Conservation (phyloP, 106 monocot species). For the Acorus gramineus region DNA sequence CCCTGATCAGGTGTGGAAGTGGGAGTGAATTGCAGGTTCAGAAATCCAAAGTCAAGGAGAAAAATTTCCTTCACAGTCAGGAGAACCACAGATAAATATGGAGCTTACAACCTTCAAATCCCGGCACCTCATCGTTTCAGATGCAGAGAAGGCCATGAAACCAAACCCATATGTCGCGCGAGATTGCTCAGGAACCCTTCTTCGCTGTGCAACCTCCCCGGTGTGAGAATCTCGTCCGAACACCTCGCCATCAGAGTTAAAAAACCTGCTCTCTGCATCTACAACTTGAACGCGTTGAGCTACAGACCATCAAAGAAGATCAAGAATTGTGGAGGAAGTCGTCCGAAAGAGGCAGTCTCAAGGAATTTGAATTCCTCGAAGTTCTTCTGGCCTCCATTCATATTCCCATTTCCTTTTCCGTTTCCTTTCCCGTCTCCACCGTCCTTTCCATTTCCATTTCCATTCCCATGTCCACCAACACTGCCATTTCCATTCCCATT, state of each 20-base stretch:
- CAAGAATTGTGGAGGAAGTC: slow-evolving; percentile 12
- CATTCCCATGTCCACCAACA: slow-evolving; percentile 5
- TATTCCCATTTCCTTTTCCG: slow-evolving; percentile 34
- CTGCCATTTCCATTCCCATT: slow-evolving; percentile 27
- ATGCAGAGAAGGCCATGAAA: slow-evolving; percentile 37
- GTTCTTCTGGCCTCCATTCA: slow-evolving; percentile 85
- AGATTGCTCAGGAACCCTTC: slow-evolving; percentile 52
- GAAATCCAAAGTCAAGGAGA: slow-evolving; percentile 20
- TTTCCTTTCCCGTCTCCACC: slow-evolving; percentile 36
- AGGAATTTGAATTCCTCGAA: slow-evolving; percentile 30
- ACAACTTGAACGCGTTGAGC: slow-evolving; percentile 70
- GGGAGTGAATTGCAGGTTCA: slow-evolving; percentile 59
- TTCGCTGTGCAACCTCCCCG: slow-evolving; percentile 46
- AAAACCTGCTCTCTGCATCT: slow-evolving; percentile 39
- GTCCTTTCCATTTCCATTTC: slow-evolving; percentile 18
- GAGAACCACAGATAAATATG: slow-evolving; percentile 52
- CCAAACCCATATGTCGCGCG: slow-evolving; percentile 64
- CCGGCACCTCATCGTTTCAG: slow-evolving; percentile 73
- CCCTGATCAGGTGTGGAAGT: slow-evolving; percentile 70
- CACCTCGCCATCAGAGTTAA: slow-evolving; percentile 37
- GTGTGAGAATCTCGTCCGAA: slow-evolving; percentile 45
- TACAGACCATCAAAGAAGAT: slow-evolving; percentile 59
- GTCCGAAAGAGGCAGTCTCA: not conserved
- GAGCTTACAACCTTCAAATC: slow-evolving; percentile 63
- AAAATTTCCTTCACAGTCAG: slow-evolving; percentile 50